A percentile compares a stretch with the other conserved stretches of the same genome.
phyloP scores from a whole-genome alignment of 306 rosid species.

The Carpinus fangiana region DNA sequence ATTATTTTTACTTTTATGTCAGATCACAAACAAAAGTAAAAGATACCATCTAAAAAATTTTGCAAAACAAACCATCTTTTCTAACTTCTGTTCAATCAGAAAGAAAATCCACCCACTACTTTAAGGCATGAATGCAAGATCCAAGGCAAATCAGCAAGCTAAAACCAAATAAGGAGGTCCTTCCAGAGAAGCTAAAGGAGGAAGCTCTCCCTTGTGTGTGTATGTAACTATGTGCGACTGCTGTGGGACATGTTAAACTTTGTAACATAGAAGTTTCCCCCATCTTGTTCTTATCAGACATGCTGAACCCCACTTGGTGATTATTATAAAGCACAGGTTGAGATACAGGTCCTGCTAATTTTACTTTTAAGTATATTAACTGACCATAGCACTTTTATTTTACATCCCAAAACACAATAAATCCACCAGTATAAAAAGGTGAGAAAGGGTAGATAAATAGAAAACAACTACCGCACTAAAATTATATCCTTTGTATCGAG shows the following conservation, averaged over 20 bases:
- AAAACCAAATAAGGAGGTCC: neutral
- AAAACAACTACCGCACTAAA: neutral
- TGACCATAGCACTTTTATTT: neutral
- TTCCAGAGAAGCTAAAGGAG: neutral
- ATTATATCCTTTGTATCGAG: neutral
- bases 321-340: neutral
- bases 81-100: constrained; percentile 9
- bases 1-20: too few species aligned
- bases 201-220: neutral
- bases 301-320: neutral
- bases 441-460: neutral
- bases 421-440: neutral
- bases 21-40: too few species aligned
- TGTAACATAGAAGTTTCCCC: neutral
- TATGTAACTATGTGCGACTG: neutral
- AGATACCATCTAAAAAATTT: too few species aligned
- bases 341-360: neutral
- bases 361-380: too few species aligned
- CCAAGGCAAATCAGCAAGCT: neutral
- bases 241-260: neutral
- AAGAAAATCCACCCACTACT: neutral
- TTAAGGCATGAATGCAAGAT: neutral
- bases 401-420: neutral
- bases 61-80: neutral
- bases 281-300: neutral